Percentiles rank a stretch among this genome's conserved stretches.
These are phyloP conservation scores for Yamadazyma diospyri DNA, from an alignment of 1,139 yeast species.

Conservation along the genomic window DNA sequence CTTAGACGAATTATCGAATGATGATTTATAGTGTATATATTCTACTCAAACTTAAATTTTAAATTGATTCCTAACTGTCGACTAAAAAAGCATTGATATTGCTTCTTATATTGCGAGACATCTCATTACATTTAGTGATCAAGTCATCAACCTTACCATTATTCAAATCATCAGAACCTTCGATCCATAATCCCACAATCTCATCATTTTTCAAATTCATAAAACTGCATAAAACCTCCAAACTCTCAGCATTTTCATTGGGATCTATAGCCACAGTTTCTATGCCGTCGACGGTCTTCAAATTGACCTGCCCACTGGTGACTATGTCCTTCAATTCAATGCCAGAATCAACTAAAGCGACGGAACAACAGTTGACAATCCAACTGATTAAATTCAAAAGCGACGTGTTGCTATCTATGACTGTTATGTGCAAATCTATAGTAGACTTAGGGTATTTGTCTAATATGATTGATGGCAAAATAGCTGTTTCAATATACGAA, in stretches of 20 bases:
- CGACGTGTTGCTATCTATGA: slow-evolving; percentile 41
- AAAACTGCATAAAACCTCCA: slow-evolving; percentile 47
- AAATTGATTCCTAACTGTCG: neutral
- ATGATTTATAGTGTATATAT: slow-evolving; percentile 8
- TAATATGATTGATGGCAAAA: slow-evolving; percentile 60
- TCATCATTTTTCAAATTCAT: slow-evolving; percentile 54
- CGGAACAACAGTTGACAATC: slow-evolving; percentile 56
- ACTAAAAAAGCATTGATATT: slow-evolving; percentile 32
- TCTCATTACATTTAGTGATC: slow-evolving; percentile 37
- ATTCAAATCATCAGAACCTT: slow-evolving; percentile 30
- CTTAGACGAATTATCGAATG: slow-evolving; percentile 41
- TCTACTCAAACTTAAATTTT: neutral
- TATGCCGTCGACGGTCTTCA: slow-evolving; percentile 12
- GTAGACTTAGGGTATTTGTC: slow-evolving; percentile 86
- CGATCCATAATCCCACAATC: slow-evolving; percentile 56
- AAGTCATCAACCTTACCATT: slow-evolving; percentile 27
- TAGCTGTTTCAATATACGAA: slow-evolving; percentile 54
- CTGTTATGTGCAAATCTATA: slow-evolving; percentile 72
- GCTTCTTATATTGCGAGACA: slow-evolving; percentile 43
- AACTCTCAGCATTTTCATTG: slow-evolving; percentile 13
- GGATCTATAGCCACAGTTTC: slow-evolving; percentile 15
- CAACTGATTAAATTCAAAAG: slow-evolving; percentile 41
- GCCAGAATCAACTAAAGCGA: slow-evolving; percentile 82
- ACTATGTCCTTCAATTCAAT: slow-evolving; percentile 77
- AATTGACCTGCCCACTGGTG: slow-evolving; percentile 58